These are phyloP conservation scores for Linnemannia elongata DNA, from an alignment of 192 early-diverging fungal species.

Conservation along the genomic window DNA sequence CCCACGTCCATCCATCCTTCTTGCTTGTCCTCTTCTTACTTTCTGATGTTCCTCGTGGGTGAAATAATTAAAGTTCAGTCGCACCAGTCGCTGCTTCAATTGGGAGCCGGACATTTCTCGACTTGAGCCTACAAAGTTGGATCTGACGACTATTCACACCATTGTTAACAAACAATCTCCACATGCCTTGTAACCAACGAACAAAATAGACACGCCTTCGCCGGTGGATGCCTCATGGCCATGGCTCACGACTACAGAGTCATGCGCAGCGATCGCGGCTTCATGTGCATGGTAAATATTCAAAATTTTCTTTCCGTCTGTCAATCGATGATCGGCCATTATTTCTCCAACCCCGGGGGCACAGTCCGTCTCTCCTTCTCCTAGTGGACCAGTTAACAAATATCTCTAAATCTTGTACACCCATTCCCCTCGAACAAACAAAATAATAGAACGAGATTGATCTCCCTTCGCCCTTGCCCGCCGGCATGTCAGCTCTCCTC, in stretches of 20 bases:
- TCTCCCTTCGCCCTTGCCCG: conserved; percentile 72
- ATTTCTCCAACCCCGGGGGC: not conserved
- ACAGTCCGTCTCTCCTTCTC: not conserved
- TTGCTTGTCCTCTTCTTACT: not conserved
- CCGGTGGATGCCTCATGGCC: conserved; percentile 79
- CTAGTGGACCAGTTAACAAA: not conserved
- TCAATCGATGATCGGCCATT: not conserved
- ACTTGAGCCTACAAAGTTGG: not conserved
- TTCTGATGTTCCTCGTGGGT: not conserved
- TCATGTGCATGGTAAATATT: conserved; percentile 74
- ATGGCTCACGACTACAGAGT: conserved; percentile 77
- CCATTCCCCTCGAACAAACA: not conserved
- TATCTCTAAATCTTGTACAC: not conserved
- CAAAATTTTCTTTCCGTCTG: too few species aligned
- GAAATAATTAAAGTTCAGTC: conserved; percentile 1
- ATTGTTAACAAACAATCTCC: not conserved
- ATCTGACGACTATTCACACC: conserved; percentile 9
- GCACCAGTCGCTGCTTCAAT: not conserved
- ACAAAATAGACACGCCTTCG: conserved; percentile 74
- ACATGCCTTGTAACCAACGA: not conserved
- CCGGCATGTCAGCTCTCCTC: conserved; percentile 79
- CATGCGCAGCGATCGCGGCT: conserved; percentile 82
- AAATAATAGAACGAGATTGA: conserved; percentile 76
- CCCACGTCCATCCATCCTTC: not conserved
- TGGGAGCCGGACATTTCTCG: not conserved